Evolutionary conservation across 2,329 filamentous ascomycete species (phyloP), one percentile per base, ranked within the genome.

Genomic region (Exophiala sp.): DNA sequence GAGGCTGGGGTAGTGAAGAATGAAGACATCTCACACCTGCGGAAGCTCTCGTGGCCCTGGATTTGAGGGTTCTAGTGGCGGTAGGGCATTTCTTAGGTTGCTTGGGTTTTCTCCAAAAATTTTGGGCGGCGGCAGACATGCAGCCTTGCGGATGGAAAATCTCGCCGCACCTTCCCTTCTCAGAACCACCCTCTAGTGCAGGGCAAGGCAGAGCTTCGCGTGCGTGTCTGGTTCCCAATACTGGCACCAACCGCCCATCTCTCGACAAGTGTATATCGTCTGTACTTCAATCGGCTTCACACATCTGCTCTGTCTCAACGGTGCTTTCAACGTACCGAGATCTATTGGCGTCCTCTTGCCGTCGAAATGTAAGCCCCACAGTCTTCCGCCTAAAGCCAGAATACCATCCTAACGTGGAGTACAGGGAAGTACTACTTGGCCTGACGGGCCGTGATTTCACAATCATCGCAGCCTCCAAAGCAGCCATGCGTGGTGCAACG

Each of bases 381-480:
- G 4, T 13, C 7, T 29, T 23, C 34, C 34, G 22, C 22, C 34
- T 39, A 34, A 8, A 23, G 2, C 42, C 19, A 24, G 30, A 42
- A 18, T n/a, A 37, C 6, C 8, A 8, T n/a, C 13, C 46, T 53
- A 38, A 53, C 51, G 50, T 46, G n/a, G 10, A 32, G 22, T 48
- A 47, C 52, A 97, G 90, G 93, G 93, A 98, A 82, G 88, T 97
- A 69, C 80, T 98, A 68, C 81, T 98, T 63, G 93, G 93, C 66
- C 95, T 98, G 71, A 96, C 91, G 53, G 94, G 93, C 76, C 95
- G 95, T 78, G 94, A 98, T 81, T 98, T 96, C 72, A 94, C 90
- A 75, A 83, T 98, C 79, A 83, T 98, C 69, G 93, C 89, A 65
- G 88, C 93, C 64, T 97, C 90, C 58, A 97, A 98, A 78, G 93